Conservation (phyloP, 805 yeast species). For the Scheffersomyces lignosus region DNA sequence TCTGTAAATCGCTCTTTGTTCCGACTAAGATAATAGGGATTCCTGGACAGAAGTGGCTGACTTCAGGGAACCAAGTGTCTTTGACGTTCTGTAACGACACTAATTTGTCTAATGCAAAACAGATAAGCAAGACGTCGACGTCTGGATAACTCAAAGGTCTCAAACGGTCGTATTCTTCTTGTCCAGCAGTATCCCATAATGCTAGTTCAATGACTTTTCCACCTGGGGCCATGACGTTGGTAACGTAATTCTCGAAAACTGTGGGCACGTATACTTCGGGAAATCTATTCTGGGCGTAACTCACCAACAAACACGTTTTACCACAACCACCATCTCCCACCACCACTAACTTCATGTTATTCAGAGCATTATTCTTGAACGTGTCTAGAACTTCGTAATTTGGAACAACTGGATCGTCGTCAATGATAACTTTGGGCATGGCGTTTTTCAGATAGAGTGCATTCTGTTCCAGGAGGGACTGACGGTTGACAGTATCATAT, state of each 20-base stretch:
- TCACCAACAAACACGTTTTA: conserved; percentile 72
- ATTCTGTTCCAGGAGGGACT: conserved; percentile 20
- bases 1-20: conserved; percentile 64
- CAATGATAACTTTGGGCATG: conserved; percentile 28
- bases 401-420: conserved; percentile 40
- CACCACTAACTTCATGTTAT: conserved; percentile 61
- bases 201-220: conserved; percentile 81
- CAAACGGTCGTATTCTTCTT: conserved; percentile 79
- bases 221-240: conserved; percentile 64
- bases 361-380: conserved; percentile 16
- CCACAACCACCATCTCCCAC: conserved; percentile 94
- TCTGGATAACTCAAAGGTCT: conserved; percentile 81
- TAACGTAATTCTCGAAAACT: conserved; percentile 75
- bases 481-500: conserved; percentile 24
- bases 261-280: conserved; percentile 80
- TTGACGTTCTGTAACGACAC: conserved; percentile 69
- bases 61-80: conserved; percentile 89
- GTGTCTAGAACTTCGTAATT: conserved; percentile 28
- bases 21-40: conserved; percentile 82
- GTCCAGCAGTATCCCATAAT: conserved; percentile 90
- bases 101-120: conserved; percentile 67
- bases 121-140: conserved; percentile 70
- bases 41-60: conserved; percentile 76
- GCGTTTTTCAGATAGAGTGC: conserved; percentile 21
- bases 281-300: conserved; percentile 68